Base-by-base conservation (phyloP, 2,329 filamentous ascomycete species). In the Dactylella cylindrospora region DNA sequence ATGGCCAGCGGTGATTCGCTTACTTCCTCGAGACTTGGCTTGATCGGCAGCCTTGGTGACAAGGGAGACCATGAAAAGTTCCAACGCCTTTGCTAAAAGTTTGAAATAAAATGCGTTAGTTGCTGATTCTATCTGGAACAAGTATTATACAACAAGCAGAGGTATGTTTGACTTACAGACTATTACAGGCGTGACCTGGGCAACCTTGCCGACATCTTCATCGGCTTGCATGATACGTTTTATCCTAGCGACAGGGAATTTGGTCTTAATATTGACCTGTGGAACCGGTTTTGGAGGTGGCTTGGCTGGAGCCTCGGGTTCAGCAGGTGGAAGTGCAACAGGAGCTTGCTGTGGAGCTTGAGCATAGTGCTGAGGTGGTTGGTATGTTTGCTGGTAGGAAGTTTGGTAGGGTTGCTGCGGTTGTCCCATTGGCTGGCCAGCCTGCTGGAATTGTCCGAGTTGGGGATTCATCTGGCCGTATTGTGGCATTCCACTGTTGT, bases 141-240 rank as follows among this genome's bases (percentile, higher is more conserved):
- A 39, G 36, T 4, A 25, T 10, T 3, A 36, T 20, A 12, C 8
- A 26, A 8, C 10, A 29, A 19, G 25, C 23, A 39, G 13, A 15
- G 28, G 8, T 31, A 32, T 36, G 20, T 15, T 41, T n/a, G 29
- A 76, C 80, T 70, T 79, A 83, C 82, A 83, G 36, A 97, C 91
- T 20, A 91, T 93, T 53, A 95, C 94, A 12, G 91, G 91, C 0
- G 93, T 96, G 64, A 97, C 93, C 74, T 98, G 93, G 3, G 93
- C 90, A 7, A 98, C 93, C 75, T 98, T 98, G 65, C 93, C 93
- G 0, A 98, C 90, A 72, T 98, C 93, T 71, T 98, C 93, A 71
- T 98, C 93, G 8, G 91, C 91, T 75, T 98, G 93, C 93, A 98
- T 97, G 70, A 98, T 97, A 45, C 93, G 84, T 79, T 98, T 98